Conservation (phyloP, 495 filamentous ascomycete genomes). For the Hypoxylon fuscum region DNA sequence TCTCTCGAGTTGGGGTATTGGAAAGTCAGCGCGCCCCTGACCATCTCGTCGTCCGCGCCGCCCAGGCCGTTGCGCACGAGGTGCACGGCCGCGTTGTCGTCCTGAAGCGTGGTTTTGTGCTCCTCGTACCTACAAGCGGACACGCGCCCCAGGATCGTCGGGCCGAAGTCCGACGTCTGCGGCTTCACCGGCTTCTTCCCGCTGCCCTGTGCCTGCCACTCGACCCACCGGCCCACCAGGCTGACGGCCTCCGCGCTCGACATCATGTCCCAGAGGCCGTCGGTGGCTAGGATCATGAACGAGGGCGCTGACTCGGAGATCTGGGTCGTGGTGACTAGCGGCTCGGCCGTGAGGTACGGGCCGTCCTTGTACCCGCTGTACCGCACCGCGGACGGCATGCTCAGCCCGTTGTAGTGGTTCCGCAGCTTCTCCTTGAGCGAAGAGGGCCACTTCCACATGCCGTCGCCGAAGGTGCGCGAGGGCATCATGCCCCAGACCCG, state of each 20-base stretch:
- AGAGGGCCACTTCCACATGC: constrained; percentile 68
- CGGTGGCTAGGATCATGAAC: constrained; percentile 71
- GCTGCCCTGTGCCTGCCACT: constrained; percentile 37
- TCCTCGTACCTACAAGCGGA: constrained; percentile 36
- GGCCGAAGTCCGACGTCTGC: constrained; percentile 17
- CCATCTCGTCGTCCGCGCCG: constrained; percentile 64
- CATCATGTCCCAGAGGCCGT: constrained; percentile 72
- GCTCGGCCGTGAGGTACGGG: constrained; percentile 73
- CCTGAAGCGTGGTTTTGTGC: constrained; percentile 50
- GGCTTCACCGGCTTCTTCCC: constrained; percentile 23
- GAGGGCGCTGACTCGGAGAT: constrained; percentile 54
- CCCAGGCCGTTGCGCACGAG: constrained; percentile 70
- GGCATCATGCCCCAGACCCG: constrained; percentile 65
- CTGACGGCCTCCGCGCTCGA: constrained; percentile 67
- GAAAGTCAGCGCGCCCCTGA: constrained; percentile 61
- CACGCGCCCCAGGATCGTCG: constrained; percentile 35
- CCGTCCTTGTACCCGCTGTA: constrained; percentile 56
- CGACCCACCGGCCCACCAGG: constrained; percentile 65
- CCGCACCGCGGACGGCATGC: constrained; percentile 47
- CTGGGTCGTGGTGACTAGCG: constrained; percentile 65
- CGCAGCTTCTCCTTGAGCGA: constrained; percentile 54
- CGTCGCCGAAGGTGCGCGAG: constrained; percentile 71
- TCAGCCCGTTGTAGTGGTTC: constrained; percentile 57
- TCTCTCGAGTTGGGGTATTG: constrained; percentile 57
- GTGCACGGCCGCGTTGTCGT: constrained; percentile 71